Conservation (phyloP, 2,329 filamentous ascomycete genomes). For the Xylariaceae sp. region DNA sequence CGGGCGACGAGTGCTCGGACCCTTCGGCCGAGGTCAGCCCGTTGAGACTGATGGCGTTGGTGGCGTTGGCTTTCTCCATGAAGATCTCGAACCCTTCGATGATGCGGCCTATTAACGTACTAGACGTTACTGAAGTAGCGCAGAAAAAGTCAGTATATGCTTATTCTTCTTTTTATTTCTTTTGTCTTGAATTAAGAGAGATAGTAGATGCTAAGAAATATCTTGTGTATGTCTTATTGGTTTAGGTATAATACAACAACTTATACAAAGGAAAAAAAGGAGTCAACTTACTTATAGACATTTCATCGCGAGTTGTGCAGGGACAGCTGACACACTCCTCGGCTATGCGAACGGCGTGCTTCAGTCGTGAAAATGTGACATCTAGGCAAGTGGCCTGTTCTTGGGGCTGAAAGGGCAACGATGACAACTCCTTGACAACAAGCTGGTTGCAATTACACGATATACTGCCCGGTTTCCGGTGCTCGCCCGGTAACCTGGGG, state of each 20-base stretch:
- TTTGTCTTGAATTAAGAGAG: too few species aligned
- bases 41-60: not conserved
- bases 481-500: not conserved
- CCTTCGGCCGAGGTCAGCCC: not conserved
- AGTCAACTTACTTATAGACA: not conserved
- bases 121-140: not conserved
- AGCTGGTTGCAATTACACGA: not conserved
- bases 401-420: not conserved
- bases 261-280: not conserved
- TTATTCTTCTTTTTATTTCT: too few species aligned
- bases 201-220: not conserved
- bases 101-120: slow-evolving; percentile 2
- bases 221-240: not conserved
- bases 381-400: not conserved
- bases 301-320: not conserved
- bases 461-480: not conserved
- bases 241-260: not conserved
- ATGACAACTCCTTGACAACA: not conserved
- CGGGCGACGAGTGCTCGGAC: not conserved
- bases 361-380: not conserved
- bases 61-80: not conserved
- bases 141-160: not conserved
- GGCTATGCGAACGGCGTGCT: not conserved
- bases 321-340: not conserved
- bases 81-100: slow-evolving; percentile 2